A percentile compares a stretch with the other conserved stretches of the same genome.
Conservation (phyloP, 1,284 basidiomycete species). For the Quambalaria eucalypti region DNA sequence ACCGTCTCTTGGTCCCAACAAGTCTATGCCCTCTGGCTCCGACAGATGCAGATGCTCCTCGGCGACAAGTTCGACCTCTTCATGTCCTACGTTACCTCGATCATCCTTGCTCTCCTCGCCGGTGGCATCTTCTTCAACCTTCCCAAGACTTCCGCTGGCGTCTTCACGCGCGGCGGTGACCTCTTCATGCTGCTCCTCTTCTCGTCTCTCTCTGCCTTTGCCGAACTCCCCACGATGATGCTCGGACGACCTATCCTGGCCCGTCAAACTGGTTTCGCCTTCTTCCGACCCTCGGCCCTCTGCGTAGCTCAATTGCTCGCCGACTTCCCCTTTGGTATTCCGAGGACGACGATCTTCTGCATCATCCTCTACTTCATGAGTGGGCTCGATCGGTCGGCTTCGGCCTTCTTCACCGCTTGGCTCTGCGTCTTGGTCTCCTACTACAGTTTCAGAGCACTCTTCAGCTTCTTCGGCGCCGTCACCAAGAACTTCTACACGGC, state of each 20-base stretch:
- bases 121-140: conserved; percentile 63
- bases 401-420: conserved; percentile 53
- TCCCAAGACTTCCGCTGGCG: conserved; percentile 17
- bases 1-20: conserved; percentile 58
- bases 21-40: conserved; percentile 57
- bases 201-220: conserved; percentile 49
- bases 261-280: conserved; percentile 30
- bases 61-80: conserved; percentile 75
- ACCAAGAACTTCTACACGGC: conserved; percentile 28
- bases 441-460: conserved; percentile 30
- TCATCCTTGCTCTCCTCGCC: conserved; percentile 62
- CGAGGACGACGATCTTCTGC: conserved; percentile 48
- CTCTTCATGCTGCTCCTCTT: conserved; percentile 51
- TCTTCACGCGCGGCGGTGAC: conserved; percentile 34
- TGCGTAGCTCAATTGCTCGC: conserved; percentile 30
- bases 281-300: conserved; percentile 41
- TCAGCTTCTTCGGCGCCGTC: conserved; percentile 28
- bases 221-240: conserved; percentile 33
- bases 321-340: conserved; percentile 49
- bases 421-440: conserved; percentile 45
- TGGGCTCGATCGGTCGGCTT: conserved; percentile 18
- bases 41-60: conserved; percentile 67
- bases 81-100: conserved; percentile 45
- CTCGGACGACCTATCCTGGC: conserved; percentile 26
- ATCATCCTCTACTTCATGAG: conserved; percentile 47